Percentiles rank a stretch among this genome's conserved stretches.
These are phyloP conservation scores for Tillandsia leiboldiana DNA, from an alignment of 176 grass and related monocot genomes.

Conservation along the genomic window DNA sequence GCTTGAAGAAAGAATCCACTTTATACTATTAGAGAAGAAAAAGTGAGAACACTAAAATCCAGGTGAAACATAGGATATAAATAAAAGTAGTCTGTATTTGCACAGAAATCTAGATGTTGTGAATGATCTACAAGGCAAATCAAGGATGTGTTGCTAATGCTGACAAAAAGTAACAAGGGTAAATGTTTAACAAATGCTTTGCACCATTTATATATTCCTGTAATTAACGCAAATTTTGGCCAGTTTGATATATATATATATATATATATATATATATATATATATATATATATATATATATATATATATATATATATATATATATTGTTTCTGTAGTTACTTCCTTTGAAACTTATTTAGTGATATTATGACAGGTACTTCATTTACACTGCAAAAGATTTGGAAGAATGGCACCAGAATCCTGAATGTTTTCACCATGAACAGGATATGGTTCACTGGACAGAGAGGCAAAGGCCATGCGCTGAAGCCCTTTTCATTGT, in stretches of 20 bases:
- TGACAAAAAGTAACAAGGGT: too few relatives aligned
- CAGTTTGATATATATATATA: background rate
- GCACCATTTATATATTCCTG: background rate
- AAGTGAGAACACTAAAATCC: background rate
- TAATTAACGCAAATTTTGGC: background rate
- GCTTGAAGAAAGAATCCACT: background rate
- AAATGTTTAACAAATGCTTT: too few relatives aligned
- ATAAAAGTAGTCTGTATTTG: too few relatives aligned
- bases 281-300: too few relatives aligned
- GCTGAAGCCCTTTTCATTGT: conserved; percentile 96
- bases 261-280: background rate
- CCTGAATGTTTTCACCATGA: conserved; percentile 93
- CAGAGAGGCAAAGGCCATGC: conserved; percentile 81
- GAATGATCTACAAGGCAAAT: too few relatives aligned
- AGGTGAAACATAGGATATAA: background rate
- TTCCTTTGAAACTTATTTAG: background rate
- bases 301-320: too few relatives aligned
- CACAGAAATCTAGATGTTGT: too few relatives aligned
- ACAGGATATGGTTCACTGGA: conserved; percentile 93
- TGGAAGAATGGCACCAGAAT: conserved; percentile 83
- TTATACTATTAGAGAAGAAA: background rate
- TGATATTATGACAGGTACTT: conserved; percentile 46
- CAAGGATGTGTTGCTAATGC: too few relatives aligned
- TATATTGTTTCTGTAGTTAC: background rate
- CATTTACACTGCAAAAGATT: conserved; percentile 91